A percentile compares a stretch with the other conserved stretches of the same genome.
phyloP scores from a whole-genome alignment of 257 asterid genomes.

The Salvia rosmarinus region DNA sequence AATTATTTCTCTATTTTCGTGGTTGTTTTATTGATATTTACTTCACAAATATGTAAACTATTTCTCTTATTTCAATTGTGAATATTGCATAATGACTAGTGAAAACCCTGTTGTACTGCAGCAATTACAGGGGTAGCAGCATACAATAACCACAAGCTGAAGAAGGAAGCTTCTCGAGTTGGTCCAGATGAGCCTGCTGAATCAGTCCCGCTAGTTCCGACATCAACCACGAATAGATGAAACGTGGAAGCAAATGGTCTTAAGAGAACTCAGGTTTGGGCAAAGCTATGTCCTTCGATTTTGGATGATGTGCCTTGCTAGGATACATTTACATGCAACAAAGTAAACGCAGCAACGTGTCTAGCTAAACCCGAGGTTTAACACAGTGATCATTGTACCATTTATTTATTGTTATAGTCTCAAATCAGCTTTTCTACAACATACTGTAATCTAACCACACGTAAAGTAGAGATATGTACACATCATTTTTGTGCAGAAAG shows the following conservation, averaged over 20 bases:
- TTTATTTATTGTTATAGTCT: constrained; percentile 22
- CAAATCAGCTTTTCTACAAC: not conserved
- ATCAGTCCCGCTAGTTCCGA: constrained; percentile 48
- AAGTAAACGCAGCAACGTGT: constrained; percentile 9
- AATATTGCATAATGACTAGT: not conserved
- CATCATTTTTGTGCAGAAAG: constrained; percentile 30
- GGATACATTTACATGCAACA: constrained; percentile 7
- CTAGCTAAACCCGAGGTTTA: constrained; percentile 1
- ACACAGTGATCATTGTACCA: constrained; percentile 20
- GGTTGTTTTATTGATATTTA: constrained; percentile 17
- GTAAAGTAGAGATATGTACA: constrained; percentile 29
- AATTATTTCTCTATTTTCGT: no score
- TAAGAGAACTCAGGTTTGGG: constrained; percentile 10
- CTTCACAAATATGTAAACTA: not conserved
- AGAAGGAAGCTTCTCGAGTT: constrained; percentile 67
- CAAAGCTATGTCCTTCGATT: constrained; percentile 21
- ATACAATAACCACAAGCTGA: constrained; percentile 86
- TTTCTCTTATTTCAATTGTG: not conserved
- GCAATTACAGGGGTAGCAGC: constrained; percentile 96
- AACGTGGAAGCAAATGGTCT: constrained; percentile 14
- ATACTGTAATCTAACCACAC: constrained; percentile 23
- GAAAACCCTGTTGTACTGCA: constrained; percentile 43
- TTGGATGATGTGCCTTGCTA: no score
- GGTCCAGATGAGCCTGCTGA: constrained; percentile 46
- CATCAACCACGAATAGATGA: constrained; percentile 33